Base-by-base conservation (phyloP, 371 early-diverging fungal species). In the Rhizopus delemar region DNA sequence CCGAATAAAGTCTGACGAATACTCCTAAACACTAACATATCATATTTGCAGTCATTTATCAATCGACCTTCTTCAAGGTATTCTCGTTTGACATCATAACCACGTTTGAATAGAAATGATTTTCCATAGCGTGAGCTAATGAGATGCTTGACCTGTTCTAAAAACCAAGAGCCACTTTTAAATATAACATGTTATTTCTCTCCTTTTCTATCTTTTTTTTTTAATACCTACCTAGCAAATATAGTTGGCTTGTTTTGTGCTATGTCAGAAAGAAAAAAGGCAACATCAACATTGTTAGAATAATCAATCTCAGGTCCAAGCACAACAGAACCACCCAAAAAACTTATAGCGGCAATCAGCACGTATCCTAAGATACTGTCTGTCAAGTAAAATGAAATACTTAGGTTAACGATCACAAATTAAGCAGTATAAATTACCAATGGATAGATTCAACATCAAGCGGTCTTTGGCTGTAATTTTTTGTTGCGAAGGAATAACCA, bases 1-100 rank as follows among this genome's bases (percentile, higher is more conserved):
- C 99, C 99, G 59, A 99, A 89, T 29, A 89, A 70, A 39, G 80
- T 84, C 57, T 71, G 72, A 29, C 73, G 71, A 52, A 80, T 77
- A 50, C 73, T 73, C 41, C 81, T 70, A 56, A 77, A 80, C 8
- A 77, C 78, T 32, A 80, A 58, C 77, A 75, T 75, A 34, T 80
- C 81, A 32, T 77, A 80, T 46, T 68, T 77, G 55, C 74, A 75
- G 33, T 80, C 78, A 39, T 60, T 68, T 3, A 80, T 70, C 29
- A 77, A 53, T 7, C 78, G 73, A 46, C 81, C 70, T 46, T 80
- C 74, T 22, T 62, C 50, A 51, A 80, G 66, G n/a, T 71, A 65
- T 9, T 50, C 63, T 29, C 60, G 51, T 41, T 80, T 75, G 12
- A 56, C 62, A 11, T 68, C 65, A 22, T 68, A 69, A 13, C 81